Percentiles rank a stretch among this genome's conserved stretches.
phyloP scores from a whole-genome alignment of 495 filamentous ascomycete species.

The Daldinia loculata region DNA sequence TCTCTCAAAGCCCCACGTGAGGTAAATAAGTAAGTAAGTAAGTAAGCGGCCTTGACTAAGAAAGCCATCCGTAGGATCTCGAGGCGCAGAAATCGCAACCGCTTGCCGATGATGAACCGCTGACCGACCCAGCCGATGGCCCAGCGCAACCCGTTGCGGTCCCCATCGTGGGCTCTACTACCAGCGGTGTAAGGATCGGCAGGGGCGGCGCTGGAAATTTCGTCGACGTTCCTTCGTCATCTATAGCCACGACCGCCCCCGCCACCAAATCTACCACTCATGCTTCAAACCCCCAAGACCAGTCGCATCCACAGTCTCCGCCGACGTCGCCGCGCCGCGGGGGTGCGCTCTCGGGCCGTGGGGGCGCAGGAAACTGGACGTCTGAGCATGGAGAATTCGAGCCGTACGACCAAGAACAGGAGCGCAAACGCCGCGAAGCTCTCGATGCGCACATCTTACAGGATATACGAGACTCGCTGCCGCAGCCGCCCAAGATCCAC shows the following conservation, averaged over 20 bases:
- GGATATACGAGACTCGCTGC: constrained; percentile 42
- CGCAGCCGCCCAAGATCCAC: constrained; percentile 43
- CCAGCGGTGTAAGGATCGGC: constrained; percentile 47
- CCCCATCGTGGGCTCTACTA: constrained; percentile 6
- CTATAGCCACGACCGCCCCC: not conserved
- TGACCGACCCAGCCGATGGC: constrained; percentile 22
- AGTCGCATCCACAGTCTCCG: not conserved
- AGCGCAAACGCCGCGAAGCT: constrained; percentile 38
- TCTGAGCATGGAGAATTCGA: constrained; percentile 48
- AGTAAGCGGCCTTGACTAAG: not conserved
- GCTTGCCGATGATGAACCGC: constrained; percentile 28
- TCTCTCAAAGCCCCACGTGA: not conserved
- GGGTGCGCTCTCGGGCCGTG: constrained; percentile 55
- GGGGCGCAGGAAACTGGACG: constrained; percentile 68
- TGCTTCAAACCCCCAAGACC: not conserved
- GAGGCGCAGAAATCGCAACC: constrained; percentile 52
- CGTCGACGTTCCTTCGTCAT: constrained; percentile 45
- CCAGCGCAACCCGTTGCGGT: constrained; percentile 16
- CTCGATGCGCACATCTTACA: constrained; percentile 41
- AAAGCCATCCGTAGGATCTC: constrained; percentile 47
- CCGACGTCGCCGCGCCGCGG: not conserved
- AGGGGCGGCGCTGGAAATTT: constrained; percentile 72
- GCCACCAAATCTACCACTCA: constrained; percentile 27
- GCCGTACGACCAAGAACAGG: constrained; percentile 42
- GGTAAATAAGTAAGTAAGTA: not conserved